Base-by-base conservation (phyloP, 352 stramenopile species). In the Globisporangium yorkense region DNA sequence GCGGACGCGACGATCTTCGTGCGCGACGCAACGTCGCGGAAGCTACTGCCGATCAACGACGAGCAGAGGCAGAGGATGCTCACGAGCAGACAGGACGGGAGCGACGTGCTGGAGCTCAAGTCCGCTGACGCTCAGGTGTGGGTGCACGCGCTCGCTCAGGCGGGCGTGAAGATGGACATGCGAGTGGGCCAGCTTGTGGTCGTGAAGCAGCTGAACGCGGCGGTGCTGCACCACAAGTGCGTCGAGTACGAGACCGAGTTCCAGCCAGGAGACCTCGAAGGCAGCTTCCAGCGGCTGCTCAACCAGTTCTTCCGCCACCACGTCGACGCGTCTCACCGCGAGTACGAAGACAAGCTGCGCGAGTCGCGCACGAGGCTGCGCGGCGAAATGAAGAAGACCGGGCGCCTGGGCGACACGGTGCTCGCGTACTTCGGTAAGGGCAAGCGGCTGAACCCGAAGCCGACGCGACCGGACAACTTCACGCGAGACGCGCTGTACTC, bases 391-490 rank as follows among this genome's bases (percentile, higher is more conserved):
- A 90, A 90, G 50, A 87, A 87, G 46, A n/a, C 67, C 35, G 67
- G 72, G 0, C 20, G 12, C 1, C n/a, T 77, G 10, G 67, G 62
- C 18, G 74, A 85, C 3, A 55, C 71, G 0, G 71, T 88, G n/a
- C 78, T 84, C 59, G 76, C 77, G 3, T 88, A 90, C 66, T 90
- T 75, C 47, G 74, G 72, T 0, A 80, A 75, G 51, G 74, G 74
- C 5, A 70, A 72, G 29, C 55, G 58, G 0, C 57, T 83, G 51
- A 85, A 83, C 51, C 72, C 75, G 1, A 68, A 72, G 12, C 72
- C 80, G 12, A 74, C 67, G 10, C 68, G 82, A 20, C 59, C 63
- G 12, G 59, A 66, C 6, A 73, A 66, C 35, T 90, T 78, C 46
- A 86, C 71, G 7, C 57, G 54, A 1, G 72, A 72, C 13, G 75